These are phyloP conservation scores for Capronia epimyces DNA, from an alignment of 2,329 filamentous ascomycete species.

Conservation along the genomic window DNA sequence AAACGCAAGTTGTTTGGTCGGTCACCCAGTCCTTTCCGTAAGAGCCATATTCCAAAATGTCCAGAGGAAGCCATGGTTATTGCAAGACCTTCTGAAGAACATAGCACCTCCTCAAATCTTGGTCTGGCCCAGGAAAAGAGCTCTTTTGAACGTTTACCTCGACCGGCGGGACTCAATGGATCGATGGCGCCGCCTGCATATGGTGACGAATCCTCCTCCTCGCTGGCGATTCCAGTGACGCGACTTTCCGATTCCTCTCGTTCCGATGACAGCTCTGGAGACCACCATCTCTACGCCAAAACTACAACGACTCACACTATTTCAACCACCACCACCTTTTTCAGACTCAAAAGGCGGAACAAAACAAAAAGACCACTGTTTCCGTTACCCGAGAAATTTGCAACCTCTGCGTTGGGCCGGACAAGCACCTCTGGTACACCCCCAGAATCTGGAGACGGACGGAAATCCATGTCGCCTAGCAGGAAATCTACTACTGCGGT, in stretches of 20 bases:
- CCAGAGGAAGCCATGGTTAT: slow-evolving; percentile 26
- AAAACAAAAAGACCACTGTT: slow-evolving; percentile 75
- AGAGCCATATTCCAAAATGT: slow-evolving; percentile 20
- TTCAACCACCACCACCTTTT: slow-evolving; percentile 66
- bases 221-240: slow-evolving; percentile 58
- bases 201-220: slow-evolving; percentile 56
- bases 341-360: slow-evolving; percentile 66
- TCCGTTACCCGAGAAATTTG: slow-evolving; percentile 73
- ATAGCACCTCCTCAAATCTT: slow-evolving; percentile 1
- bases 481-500: slow-evolving; percentile 25
- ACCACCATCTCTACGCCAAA: slow-evolving; percentile 56
- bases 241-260: slow-evolving; percentile 80
- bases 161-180: slow-evolving; percentile 33
- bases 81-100: slow-evolving; percentile 4
- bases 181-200: slow-evolving; percentile 54
- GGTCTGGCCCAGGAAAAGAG: slow-evolving; percentile 7
- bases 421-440: slow-evolving; percentile 37
- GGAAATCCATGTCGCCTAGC: slow-evolving; percentile 28
- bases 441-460: slow-evolving; percentile 39
- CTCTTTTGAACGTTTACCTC: slow-evolving; percentile 21
- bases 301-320: slow-evolving; percentile 61
- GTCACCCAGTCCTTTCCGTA: slow-evolving; percentile 22
- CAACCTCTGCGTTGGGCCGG: slow-evolving; percentile 40
- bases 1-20: slow-evolving; percentile 21
- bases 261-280: slow-evolving; percentile 76